Evolutionary conservation across 139 green algal species (phyloP).

Genomic region (Eudorina sp.): DNA sequence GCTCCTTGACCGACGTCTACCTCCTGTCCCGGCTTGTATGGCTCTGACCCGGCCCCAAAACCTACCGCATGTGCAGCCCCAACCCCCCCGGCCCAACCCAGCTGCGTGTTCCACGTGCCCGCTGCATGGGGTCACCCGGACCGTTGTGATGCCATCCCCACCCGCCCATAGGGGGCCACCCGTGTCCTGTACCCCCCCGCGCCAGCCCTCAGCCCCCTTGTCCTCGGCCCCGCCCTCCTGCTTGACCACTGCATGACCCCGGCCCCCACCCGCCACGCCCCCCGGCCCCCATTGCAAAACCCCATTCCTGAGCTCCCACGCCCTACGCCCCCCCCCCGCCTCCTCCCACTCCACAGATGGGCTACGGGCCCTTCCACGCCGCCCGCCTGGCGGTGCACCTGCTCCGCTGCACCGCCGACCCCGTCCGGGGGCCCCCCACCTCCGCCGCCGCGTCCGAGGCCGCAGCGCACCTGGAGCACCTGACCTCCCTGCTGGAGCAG

Average conservation of each 20-base stretch:
- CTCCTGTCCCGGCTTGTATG: too few relatives aligned
- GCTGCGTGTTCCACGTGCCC: too few relatives aligned
- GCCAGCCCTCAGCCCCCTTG: neutral
- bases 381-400: constrained; percentile 29
- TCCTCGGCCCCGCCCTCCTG: neutral
- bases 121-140: too few relatives aligned
- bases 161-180: too few relatives aligned
- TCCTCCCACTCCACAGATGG: neutral
- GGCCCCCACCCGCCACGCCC: neutral
- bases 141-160: too few relatives aligned
- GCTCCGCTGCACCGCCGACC: constrained; percentile 39
- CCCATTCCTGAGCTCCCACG: neutral
- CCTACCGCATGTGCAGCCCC: too few relatives aligned
- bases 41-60: too few relatives aligned
- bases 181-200: neutral
- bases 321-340: neutral
- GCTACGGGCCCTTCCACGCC: constrained; percentile 24
- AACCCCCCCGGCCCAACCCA: too few relatives aligned
- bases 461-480: constrained; percentile 29
- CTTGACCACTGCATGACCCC: neutral
- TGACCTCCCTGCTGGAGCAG: constrained; percentile 82
- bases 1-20: too few relatives aligned
- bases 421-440: neutral
- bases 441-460: constrained; percentile 26
- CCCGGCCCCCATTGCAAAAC: neutral